Evolutionary conservation across 441 rosid species (phyloP), one percentile per base, ranked within the genome.

Genomic region (Aquilaria agallochum): DNA sequence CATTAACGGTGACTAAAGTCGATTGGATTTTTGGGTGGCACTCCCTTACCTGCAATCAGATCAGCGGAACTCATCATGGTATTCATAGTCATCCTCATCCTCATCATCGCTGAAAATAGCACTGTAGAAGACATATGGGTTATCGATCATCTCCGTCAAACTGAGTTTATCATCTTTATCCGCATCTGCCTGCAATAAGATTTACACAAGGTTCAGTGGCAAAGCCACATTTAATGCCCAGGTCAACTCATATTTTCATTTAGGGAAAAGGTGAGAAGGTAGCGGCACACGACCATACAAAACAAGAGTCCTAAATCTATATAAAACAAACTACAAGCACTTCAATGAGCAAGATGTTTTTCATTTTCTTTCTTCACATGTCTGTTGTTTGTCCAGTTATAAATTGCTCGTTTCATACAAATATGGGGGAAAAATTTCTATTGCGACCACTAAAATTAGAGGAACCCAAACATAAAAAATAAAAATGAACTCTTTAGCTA

Each of bases 71-170:
- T 90, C 98, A 5, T 94, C 97, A 3, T 89, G 96, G 64, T 59
- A 66, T 59, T 78, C 78, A 57, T 84, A 81, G 50, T 81, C 93
- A 27, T 85, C 91, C 3, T 74, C 90, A 40, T 86, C 97, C 2
- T 90, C 96, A 4, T 86, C 84, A 3, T 84, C 93, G 2, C 54
- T 83, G 74, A 94, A 94, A 49, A 95, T 81, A 42, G 99, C 96
- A 74, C 90, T 89, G 63, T 95, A 95, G 73, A 95, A 95, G 65
- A 88, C 97, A 15, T 87, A 91, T 2, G 99, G 97, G 72, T 83
- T 88, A 58, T 89, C 96, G 56, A 87, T 83, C 96, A 89, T 91
- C 85, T 95, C 99, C 11, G 55, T 40, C 77, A 95, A 68, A 59
- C 92, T 78, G 49, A 95, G 77, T n/a, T 69, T 85, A 20, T 96